These are phyloP conservation scores for Rostrohypoxylon terebratum DNA, from an alignment of 495 filamentous ascomycete species.

Conservation along the genomic window DNA sequence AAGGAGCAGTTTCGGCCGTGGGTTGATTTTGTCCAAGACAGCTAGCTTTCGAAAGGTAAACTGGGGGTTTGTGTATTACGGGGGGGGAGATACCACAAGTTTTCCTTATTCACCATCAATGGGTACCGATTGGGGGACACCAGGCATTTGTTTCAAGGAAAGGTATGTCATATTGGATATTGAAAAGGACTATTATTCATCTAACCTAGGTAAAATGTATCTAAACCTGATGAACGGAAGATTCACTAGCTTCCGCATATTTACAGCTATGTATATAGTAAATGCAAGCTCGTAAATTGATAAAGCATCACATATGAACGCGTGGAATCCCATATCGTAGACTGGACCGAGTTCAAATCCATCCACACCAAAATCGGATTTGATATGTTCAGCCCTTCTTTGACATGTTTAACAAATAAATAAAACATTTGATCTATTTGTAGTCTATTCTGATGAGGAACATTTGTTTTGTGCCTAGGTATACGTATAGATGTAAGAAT, in stretches of 20 bases:
- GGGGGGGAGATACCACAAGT: slow-evolving; percentile 12
- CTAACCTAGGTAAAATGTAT: background rate
- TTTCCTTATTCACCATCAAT: background rate
- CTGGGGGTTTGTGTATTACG: slow-evolving; percentile 23
- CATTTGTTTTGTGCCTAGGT: no score
- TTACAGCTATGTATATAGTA: slow-evolving; percentile 19
- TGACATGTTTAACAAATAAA: no score
- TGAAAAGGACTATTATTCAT: background rate
- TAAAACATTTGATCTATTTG: no score
- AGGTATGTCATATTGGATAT: background rate
- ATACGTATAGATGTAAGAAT: no score
- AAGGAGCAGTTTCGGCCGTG: slow-evolving; percentile 24
- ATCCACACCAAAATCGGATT: no score
- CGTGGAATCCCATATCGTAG: no score
- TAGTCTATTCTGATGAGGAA: no score
- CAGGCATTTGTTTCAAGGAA: background rate
- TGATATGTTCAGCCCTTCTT: no score
- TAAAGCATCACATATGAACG: no score
- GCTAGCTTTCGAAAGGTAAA: slow-evolving; percentile 9
- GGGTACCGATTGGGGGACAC: background rate
- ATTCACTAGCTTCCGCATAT: slow-evolving; percentile 1
- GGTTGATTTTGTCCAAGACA: slow-evolving; percentile 24
- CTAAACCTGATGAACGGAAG: background rate
- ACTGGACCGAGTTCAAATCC: no score
- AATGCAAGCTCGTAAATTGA: slow-evolving; percentile 1